Evolutionary conservation across 225 moss, liverwort and hornwort species (phyloP).

Genomic region (Takakia lepidozioides): DNA sequence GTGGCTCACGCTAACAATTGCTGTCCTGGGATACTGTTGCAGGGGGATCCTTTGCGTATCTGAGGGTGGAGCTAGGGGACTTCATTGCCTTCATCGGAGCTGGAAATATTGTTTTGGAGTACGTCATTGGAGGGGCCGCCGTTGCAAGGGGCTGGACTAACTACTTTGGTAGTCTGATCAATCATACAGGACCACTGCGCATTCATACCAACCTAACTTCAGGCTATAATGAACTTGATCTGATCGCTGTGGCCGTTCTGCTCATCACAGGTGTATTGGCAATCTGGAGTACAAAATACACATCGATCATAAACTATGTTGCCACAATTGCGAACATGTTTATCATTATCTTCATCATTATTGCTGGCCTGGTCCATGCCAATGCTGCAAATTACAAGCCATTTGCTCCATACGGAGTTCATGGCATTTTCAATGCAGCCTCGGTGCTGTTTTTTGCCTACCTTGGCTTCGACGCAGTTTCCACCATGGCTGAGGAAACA

Average conservation of each 20-base stretch:
- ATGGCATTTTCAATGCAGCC: conserved; percentile 32
- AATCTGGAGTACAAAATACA: conserved; percentile 29
- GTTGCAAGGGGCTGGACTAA: conserved; percentile 71
- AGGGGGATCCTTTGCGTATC: conserved; percentile 85
- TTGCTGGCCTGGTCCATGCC: conserved; percentile 27
- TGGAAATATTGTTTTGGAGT: conserved; percentile 77
- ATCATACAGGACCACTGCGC: conserved; percentile 29
- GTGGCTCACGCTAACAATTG: neutral
- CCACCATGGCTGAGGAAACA: conserved; percentile 66
- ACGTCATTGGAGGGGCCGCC: conserved; percentile 67
- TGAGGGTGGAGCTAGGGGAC: conserved; percentile 82
- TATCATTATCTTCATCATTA: conserved; percentile 29
- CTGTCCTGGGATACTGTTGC: conserved; percentile 4
- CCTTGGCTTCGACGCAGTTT: conserved; percentile 40
- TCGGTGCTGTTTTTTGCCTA: conserved; percentile 47
- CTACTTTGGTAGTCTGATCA: conserved; percentile 60
- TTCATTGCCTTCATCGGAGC: conserved; percentile 78
- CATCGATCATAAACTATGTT: conserved; percentile 33
- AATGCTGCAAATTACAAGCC: conserved; percentile 23
- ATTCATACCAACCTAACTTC: conserved; percentile 29
- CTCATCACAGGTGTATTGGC: conserved; percentile 30
- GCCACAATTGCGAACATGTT: conserved; percentile 29
- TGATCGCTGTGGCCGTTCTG: conserved; percentile 59
- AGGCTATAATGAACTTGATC: conserved; percentile 63
- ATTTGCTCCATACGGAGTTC: conserved; percentile 23